Conservation (phyloP, 2,329 filamentous ascomycete species). For the Aspergillus aculeatus region DNA sequence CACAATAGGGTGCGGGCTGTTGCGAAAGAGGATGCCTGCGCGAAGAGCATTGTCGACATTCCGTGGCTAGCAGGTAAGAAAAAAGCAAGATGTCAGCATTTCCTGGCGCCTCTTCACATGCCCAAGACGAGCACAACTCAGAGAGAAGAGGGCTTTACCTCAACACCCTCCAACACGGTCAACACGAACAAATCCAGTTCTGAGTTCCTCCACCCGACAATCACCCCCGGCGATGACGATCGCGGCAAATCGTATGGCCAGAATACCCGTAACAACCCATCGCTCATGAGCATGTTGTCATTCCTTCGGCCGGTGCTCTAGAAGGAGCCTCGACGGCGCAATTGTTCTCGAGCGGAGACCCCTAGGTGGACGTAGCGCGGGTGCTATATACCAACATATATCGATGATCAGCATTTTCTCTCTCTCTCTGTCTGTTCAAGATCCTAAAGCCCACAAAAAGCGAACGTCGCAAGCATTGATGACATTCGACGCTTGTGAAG, state of each 20-base stretch:
- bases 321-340: constrained; percentile 91
- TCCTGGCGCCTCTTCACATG: not conserved
- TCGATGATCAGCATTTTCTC: not conserved
- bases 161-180: constrained; percentile 83
- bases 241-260: constrained; percentile 85
- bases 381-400: constrained; percentile 58
- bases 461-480: not conserved
- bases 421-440: not conserved
- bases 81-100: not conserved
- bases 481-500: not conserved
- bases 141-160: constrained; percentile 56
- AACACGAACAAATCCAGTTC: constrained; percentile 87
- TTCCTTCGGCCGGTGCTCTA: constrained; percentile 50
- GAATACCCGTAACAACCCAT: constrained; percentile 97
- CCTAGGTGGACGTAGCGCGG: constrained; percentile 74
- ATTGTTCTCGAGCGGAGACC: constrained; percentile 91
- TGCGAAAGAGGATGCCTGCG: constrained; percentile 77
- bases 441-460: not conserved
- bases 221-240: constrained; percentile 73
- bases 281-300: constrained; percentile 64
- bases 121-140: not conserved
- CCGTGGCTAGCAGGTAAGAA: constrained; percentile 53
- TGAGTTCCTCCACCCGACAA: constrained; percentile 96
- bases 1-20: constrained; percentile 73
- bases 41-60: constrained; percentile 87